These are phyloP conservation scores for Kalmanozyma brasiliensis DNA, from an alignment of 1,284 basidiomycete species.

Conservation along the genomic window DNA sequence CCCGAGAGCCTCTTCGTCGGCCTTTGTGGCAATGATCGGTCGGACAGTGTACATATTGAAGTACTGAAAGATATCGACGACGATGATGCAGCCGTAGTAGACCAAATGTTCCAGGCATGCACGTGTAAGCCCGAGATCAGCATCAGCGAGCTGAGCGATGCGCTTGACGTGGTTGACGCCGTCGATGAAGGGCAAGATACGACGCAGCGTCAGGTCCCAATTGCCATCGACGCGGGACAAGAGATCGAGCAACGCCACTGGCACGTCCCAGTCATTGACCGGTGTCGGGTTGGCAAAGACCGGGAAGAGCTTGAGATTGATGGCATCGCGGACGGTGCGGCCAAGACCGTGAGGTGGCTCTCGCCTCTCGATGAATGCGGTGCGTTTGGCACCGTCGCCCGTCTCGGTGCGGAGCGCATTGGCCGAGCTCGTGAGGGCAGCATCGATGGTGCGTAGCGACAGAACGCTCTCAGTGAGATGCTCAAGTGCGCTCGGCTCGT, in stretches of 20 bases:
- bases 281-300: constrained; percentile 92
- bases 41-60: constrained; percentile 95
- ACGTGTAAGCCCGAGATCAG: constrained; percentile 83
- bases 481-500: constrained; percentile 17
- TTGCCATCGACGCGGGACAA: constrained; percentile 83
- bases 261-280: constrained; percentile 95
- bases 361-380: constrained; percentile 42
- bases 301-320: constrained; percentile 85
- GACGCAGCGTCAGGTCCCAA: constrained; percentile 95
- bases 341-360: constrained; percentile 65
- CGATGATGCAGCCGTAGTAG: constrained; percentile 97
- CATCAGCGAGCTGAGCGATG: constrained; percentile 91
- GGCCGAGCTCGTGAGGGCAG: constrained; percentile 42
- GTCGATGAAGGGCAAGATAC: constrained; percentile 77
- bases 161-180: constrained; percentile 89
- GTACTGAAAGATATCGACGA: constrained; percentile 90
- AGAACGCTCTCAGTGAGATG: constrained; percentile 50
- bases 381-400: constrained; percentile 16
- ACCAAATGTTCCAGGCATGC: constrained; percentile 91
- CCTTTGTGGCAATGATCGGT: constrained; percentile 84
- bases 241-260: constrained; percentile 86
- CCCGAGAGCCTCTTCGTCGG: constrained; percentile 81
- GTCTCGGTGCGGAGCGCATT: constrained; percentile 33
- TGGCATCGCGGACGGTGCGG: constrained; percentile 64
- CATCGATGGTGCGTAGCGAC: constrained; percentile 53